A percentile compares a stretch with the other conserved stretches of the same genome.
These are phyloP conservation scores for Nigrograna mackinnonii DNA, from an alignment of 2,329 filamentous ascomycete species.

Conservation along the genomic window DNA sequence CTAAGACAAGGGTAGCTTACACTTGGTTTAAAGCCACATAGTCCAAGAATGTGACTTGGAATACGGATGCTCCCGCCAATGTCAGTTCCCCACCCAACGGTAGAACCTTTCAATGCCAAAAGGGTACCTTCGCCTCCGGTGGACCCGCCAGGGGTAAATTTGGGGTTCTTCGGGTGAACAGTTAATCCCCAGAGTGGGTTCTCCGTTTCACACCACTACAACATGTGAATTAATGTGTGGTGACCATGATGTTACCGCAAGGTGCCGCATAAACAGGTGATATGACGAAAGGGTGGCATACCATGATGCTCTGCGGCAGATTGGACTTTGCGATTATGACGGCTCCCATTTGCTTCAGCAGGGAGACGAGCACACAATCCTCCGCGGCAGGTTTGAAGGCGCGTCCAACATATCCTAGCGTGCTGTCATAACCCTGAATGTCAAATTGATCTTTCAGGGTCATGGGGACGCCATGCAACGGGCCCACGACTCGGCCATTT, in stretches of 20 bases:
- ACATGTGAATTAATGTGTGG: no score
- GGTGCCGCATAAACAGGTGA: no score
- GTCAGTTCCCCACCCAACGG: slow-evolving; percentile 63
- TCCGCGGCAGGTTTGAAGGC: slow-evolving; percentile 54
- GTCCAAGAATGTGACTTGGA: slow-evolving; percentile 62
- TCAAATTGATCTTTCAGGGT: slow-evolving; percentile 56
- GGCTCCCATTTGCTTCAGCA: slow-evolving; percentile 57
- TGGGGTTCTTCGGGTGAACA: slow-evolving; percentile 60
- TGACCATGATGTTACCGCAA: no score
- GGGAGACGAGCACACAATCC: slow-evolving; percentile 59
- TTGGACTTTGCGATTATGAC: slow-evolving; percentile 55
- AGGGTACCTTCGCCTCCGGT: slow-evolving; percentile 64
- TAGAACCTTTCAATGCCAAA: slow-evolving; percentile 56
- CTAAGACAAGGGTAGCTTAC: no score
- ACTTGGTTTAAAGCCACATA: slow-evolving; percentile 60
- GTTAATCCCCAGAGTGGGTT: slow-evolving; percentile 66
- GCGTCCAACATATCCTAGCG: slow-evolving; percentile 67
- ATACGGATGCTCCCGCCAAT: slow-evolving; percentile 62
- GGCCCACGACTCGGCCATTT: slow-evolving; percentile 44
- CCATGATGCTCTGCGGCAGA: slow-evolving; percentile 62
- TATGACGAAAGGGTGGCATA: no score
- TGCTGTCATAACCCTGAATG: slow-evolving; percentile 50
- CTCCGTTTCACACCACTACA: slow-evolving; percentile 64
- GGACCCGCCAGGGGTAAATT: slow-evolving; percentile 59
- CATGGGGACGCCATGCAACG: slow-evolving; percentile 53